phyloP scores from a whole-genome alignment of 23 red algal species.

The Pyropia yezoensis region DNA sequence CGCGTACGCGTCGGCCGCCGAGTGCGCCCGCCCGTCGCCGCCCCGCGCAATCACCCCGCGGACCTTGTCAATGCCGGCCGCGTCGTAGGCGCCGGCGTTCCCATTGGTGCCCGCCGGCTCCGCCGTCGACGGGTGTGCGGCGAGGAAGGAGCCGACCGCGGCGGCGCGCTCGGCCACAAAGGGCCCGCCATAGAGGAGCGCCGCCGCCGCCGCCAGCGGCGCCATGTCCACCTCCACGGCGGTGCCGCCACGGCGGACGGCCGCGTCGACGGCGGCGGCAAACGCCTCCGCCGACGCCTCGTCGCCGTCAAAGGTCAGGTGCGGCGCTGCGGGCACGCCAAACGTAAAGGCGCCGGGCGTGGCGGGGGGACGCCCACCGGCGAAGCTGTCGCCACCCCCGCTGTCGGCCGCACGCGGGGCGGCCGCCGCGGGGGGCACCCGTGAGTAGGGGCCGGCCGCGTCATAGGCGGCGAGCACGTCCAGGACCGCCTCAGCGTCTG shows the following conservation, averaged over 20 bases:
- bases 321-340: constrained; percentile 8
- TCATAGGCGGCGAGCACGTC: constrained; percentile 15
- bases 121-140: no score
- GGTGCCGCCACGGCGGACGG: constrained; percentile 10
- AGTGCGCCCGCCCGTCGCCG: background rate
- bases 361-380: no score
- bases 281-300: constrained; percentile 6
- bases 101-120: background rate
- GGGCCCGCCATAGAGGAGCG: constrained; percentile 28
- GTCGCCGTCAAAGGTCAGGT: constrained; percentile 38
- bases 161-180: constrained; percentile 37
- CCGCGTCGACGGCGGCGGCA: constrained; percentile 11
- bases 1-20: constrained; percentile 13
- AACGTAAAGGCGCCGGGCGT: constrained; percentile 16
- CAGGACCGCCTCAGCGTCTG: constrained; percentile 32
- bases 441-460: background rate
- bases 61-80: constrained; percentile 25
- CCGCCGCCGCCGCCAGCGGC: constrained; percentile 17
- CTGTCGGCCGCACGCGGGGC: background rate
- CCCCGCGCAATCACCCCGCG: constrained; percentile 15
- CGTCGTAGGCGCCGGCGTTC: background rate
- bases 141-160: constrained; percentile 24
- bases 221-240: constrained; percentile 18
- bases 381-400: background rate
- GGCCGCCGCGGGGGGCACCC: background rate